Base-by-base conservation (phyloP, 2,329 filamentous ascomycete species). In the Ophiostoma angusticollis region DNA sequence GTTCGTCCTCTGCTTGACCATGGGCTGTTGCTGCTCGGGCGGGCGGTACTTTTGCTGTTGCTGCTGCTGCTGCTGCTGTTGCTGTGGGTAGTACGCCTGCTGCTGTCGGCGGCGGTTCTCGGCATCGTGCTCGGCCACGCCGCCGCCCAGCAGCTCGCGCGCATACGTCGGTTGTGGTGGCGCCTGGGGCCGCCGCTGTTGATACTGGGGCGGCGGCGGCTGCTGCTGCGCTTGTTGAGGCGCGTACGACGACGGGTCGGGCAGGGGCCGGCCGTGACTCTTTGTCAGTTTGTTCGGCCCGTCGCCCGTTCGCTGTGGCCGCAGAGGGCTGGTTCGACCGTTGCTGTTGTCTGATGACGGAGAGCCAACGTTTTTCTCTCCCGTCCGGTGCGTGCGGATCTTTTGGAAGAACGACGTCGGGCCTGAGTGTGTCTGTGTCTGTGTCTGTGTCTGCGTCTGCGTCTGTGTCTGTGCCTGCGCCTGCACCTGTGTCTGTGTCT, bases 61-160 rank as follows among this genome's bases (percentile, higher is more conserved):
- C 27, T 31, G 34, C 31, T 36, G 31, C 24, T 35, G 33, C 28
- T 9, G 33, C 19, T 6, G 36, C 23, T 5, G 30, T 16, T 27
- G 16, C 16, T 31, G 36, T 13, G 17, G 40, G 23, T 30, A 34
- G 51, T 80, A 76, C 9, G 70, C 65, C 37, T 72, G 67, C 2
- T 61, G 58, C 11, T 77, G 74, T 4, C 73, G 68, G 18, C 71
- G 67, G 17, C 37, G 41, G 52, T 79, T 74, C 50, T 81, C 75
- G 12, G 61, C 65, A 40, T 77, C 71, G 31, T 69, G 74, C 57
- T 83, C 78, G 9, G 71, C 68, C 3, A 72, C 70, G 3, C 64
- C 64, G 3, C 66, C 66, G 3, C 64, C 68, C 1, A 76, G 59
- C 50, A 75, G 60, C 52, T 72, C 68, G 35, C 67, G 67, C 6